These are phyloP conservation scores for Fonsecaea nubica DNA, from an alignment of 2,329 filamentous ascomycete genomes.

Conservation along the genomic window DNA sequence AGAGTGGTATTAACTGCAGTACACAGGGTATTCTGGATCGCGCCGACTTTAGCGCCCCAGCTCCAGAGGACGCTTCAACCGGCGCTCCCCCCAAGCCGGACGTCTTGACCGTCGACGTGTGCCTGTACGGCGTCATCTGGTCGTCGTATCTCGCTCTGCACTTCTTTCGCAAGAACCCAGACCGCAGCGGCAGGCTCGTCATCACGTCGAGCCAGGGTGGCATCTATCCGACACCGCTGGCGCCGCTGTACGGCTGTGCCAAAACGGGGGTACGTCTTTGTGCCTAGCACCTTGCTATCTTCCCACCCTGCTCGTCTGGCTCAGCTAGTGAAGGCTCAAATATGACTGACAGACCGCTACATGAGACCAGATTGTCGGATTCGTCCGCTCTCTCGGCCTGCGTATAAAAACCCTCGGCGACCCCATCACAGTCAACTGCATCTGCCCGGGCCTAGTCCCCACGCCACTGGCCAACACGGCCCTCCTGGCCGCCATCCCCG, in stretches of 20 bases:
- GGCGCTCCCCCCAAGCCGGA: background rate
- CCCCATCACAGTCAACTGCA: constrained; percentile 2
- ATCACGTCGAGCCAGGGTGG: background rate
- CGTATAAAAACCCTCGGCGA: background rate
- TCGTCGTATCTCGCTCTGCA: background rate
- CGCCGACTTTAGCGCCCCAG: background rate
- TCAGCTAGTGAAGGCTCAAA: too few species aligned
- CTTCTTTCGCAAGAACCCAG: background rate
- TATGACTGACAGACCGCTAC: too few species aligned
- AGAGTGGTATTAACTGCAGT: background rate
- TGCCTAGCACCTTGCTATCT: too few species aligned
- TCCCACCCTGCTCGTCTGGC: too few species aligned
- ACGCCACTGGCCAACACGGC: background rate
- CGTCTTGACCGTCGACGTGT: background rate
- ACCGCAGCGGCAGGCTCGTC: background rate
- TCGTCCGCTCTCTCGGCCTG: background rate
- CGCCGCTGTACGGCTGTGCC: background rate
- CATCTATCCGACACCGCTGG: background rate
- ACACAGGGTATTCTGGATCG: background rate
- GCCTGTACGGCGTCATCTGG: background rate
- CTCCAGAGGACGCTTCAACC: background rate
- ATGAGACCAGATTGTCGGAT: background rate
- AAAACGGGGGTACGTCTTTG: background rate
- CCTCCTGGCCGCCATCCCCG: background rate
- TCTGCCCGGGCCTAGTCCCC: background rate